A percentile compares a stretch with the other conserved stretches of the same genome.
phyloP scores from a whole-genome alignment of 2,329 filamentous ascomycete species.

The Malbranchea cinnamomea region DNA sequence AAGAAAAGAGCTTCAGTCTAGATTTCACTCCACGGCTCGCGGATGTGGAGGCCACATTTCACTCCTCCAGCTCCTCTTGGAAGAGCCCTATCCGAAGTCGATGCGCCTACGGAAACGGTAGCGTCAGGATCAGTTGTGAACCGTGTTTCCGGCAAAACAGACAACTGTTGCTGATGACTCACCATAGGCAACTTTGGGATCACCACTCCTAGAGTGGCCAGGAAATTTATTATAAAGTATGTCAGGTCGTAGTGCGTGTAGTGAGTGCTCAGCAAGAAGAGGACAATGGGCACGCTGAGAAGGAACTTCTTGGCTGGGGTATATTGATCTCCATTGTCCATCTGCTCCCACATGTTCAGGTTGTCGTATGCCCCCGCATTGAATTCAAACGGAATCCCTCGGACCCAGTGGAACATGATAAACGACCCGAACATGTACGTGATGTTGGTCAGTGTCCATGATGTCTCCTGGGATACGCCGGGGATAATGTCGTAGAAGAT shows the following conservation, averaged over 20 bases:
- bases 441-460: slow-evolving; percentile 97
- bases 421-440: slow-evolving; percentile 98
- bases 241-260: slow-evolving; percentile 97
- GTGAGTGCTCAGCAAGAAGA: slow-evolving; percentile 94
- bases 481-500: slow-evolving; percentile 96
- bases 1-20: no score
- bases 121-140: slow-evolving; percentile 7
- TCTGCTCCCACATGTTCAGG: slow-evolving; percentile 99
- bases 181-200: slow-evolving; percentile 95
- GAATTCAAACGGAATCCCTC: slow-evolving; percentile 96
- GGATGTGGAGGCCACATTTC: no score
- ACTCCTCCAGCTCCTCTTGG: slow-evolving; percentile 52
- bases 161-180: slow-evolving; percentile 28
- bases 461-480: slow-evolving; percentile 91
- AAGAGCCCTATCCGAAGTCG: slow-evolving; percentile 64
- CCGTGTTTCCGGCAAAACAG: slow-evolving; percentile 5
- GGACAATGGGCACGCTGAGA: slow-evolving; percentile 78
- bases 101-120: slow-evolving; percentile 46
- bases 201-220: slow-evolving; percentile 81
- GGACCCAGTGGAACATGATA: slow-evolving; percentile 98
- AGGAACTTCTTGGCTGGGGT: slow-evolving; percentile 98
- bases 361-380: slow-evolving; percentile 98
- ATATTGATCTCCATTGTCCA: slow-evolving; percentile 97
- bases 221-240: slow-evolving; percentile 94
- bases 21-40: no score